Evolutionary conservation across 2,329 filamentous ascomycete species (phyloP).

Genomic region (Scleromitrula shiraiana): DNA sequence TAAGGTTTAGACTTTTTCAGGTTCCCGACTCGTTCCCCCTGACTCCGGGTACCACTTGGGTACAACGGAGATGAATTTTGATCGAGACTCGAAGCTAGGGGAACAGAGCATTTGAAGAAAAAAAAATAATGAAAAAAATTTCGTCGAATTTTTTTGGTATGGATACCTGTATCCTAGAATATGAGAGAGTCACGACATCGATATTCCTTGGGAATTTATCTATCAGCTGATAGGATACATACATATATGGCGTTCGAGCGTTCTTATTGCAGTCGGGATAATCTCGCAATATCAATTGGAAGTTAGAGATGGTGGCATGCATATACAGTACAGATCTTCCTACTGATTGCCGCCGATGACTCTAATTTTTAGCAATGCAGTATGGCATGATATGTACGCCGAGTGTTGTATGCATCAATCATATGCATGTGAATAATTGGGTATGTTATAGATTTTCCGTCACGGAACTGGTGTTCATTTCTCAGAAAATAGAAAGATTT

Average conservation of each 20-base stretch:
- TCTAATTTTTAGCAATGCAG: too few relatives aligned
- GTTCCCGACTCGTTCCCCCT: too few relatives aligned
- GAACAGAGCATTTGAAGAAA: too few relatives aligned
- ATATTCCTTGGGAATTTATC: neutral
- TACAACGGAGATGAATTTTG: neutral
- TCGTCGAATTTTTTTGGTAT: neutral
- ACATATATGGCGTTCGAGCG: too few relatives aligned
- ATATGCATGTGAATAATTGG: neutral
- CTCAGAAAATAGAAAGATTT: neutral
- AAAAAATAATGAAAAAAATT: too few relatives aligned
- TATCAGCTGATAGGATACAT: neutral
- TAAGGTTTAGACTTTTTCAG: too few relatives aligned
- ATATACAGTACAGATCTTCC: neutral
- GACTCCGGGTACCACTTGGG: too few relatives aligned
- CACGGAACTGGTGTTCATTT: neutral
- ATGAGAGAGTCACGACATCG: neutral
- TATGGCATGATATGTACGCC: slow-evolving; percentile 3
- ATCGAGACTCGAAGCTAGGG: neutral
- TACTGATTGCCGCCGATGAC: too few relatives aligned
- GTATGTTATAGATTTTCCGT: neutral
- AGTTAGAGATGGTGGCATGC: neutral
- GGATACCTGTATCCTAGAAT: neutral
- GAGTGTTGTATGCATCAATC: slow-evolving; percentile 1
- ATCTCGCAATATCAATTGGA: neutral
- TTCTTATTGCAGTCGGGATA: neutral